These are phyloP conservation scores for Tricholomella constricta DNA, from an alignment of 768 basidiomycete genomes.

Conservation along the genomic window DNA sequence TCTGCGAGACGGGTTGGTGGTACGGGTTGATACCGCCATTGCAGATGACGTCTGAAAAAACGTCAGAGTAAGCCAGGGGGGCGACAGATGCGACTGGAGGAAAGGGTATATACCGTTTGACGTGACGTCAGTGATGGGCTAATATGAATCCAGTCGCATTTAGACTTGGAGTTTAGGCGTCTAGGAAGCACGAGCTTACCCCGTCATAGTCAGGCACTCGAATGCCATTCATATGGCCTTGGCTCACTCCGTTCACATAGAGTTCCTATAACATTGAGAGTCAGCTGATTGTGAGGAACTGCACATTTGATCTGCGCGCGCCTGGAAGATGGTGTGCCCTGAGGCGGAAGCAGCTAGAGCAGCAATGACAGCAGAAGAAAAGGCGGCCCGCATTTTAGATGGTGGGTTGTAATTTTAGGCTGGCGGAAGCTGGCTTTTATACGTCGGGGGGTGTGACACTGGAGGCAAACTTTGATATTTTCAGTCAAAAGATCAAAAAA, in stretches of 20 bases:
- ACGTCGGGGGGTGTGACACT: too few relatives aligned
- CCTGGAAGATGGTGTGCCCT: slow-evolving; percentile 58
- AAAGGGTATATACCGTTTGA: slow-evolving; percentile 46
- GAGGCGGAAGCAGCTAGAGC: slow-evolving; percentile 28
- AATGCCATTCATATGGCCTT: slow-evolving; percentile 45
- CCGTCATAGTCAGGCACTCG: slow-evolving; percentile 47
- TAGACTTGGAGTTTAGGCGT: background rate
- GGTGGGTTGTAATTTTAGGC: too few relatives aligned
- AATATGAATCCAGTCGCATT: background rate
- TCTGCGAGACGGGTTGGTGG: slow-evolving; percentile 45
- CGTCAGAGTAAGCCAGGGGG: too few relatives aligned
- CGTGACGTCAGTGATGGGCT: slow-evolving; percentile 58
- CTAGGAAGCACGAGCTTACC: slow-evolving; percentile 12
- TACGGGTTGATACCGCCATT: slow-evolving; percentile 63
- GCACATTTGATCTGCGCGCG: slow-evolving; percentile 11
- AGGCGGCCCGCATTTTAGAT: slow-evolving; percentile 6
- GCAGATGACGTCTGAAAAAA: slow-evolving; percentile 44
- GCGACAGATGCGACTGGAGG: too few relatives aligned
- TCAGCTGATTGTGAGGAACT: background rate
- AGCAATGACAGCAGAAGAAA: slow-evolving; percentile 14
- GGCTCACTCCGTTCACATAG: slow-evolving; percentile 51
- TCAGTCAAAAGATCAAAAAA: too few relatives aligned
- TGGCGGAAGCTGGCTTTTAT: too few relatives aligned
- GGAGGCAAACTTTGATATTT: too few relatives aligned
- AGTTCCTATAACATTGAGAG: slow-evolving; percentile 33